A percentile compares a stretch with the other conserved stretches of the same genome.
Evolutionary conservation across 1,284 basidiomycete species (phyloP).

Genomic region (Schizopora paradoxa): DNA sequence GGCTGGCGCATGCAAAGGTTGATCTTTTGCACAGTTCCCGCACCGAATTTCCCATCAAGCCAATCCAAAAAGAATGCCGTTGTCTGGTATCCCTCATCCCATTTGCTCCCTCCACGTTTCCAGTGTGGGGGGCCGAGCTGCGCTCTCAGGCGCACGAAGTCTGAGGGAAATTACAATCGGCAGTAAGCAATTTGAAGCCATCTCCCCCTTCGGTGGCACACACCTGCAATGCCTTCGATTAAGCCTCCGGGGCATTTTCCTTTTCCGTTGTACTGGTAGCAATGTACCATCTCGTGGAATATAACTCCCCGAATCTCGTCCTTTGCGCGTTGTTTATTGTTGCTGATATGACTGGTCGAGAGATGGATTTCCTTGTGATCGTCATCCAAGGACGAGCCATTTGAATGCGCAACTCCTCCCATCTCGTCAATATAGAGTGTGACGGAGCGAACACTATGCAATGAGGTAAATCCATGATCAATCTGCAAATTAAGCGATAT

Average conservation of each 20-base stretch:
- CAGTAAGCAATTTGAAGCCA: not conserved
- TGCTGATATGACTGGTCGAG: conserved; percentile 54
- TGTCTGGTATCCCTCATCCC: conserved; percentile 68
- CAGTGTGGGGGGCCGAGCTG: conserved; percentile 62
- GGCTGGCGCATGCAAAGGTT: conserved; percentile 46
- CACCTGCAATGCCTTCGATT: conserved; percentile 71
- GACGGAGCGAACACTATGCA: conserved; percentile 15
- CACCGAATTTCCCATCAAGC: conserved; percentile 58
- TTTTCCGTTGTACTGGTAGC: conserved; percentile 61
- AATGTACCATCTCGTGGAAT: conserved; percentile 65
- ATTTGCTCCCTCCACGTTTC: conserved; percentile 42
- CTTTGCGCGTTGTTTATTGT: conserved; percentile 38
- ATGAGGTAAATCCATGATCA: not conserved
- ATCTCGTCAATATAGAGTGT: conserved; percentile 30
- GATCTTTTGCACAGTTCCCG: conserved; percentile 47
- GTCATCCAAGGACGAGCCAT: conserved; percentile 38
- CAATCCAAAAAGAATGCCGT: conserved; percentile 72
- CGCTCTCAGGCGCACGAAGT: conserved; percentile 62
- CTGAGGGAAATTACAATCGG: conserved; percentile 32
- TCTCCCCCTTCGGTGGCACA: conserved; percentile 14
- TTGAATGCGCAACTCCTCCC: conserved; percentile 61
- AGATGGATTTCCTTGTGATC: conserved; percentile 65
- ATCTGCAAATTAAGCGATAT: not conserved
- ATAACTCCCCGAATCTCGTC: conserved; percentile 65
- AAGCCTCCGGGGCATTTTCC: conserved; percentile 59